These are phyloP conservation scores for Yamadazyma phyllophila DNA, from an alignment of 805 yeast species.

Conservation along the genomic window DNA sequence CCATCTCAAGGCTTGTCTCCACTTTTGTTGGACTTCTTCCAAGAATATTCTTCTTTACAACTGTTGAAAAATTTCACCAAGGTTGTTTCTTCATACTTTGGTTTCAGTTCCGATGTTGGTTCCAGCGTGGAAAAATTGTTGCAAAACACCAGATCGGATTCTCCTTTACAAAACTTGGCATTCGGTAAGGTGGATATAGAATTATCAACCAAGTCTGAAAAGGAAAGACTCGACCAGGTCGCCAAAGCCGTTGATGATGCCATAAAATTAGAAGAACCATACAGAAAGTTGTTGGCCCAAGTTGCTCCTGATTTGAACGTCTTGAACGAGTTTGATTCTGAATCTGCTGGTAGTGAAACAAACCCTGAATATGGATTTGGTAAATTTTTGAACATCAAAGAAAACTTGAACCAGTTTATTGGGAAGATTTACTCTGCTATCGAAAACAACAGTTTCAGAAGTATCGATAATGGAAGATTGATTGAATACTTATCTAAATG, in stretches of 20 bases:
- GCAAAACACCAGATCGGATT: conserved; percentile 47
- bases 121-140: conserved; percentile 39
- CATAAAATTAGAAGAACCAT: conserved; percentile 65
- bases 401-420: conserved; percentile 47
- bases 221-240: conserved; percentile 18
- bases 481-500: conserved; percentile 65
- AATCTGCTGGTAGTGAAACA: conserved; percentile 41
- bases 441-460: conserved; percentile 42
- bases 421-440: conserved; percentile 46
- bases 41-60: conserved; percentile 49
- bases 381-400: conserved; percentile 56
- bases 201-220: conserved; percentile 27
- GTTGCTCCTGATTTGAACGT: conserved; percentile 47
- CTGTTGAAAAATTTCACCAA: conserved; percentile 47
- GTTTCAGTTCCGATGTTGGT: conserved; percentile 44
- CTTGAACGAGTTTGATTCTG: conserved; percentile 55
- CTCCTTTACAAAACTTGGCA: conserved; percentile 61
- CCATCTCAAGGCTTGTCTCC: conserved; percentile 53
- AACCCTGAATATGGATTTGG: conserved; percentile 92
- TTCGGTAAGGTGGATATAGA: conserved; percentile 48
- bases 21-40: conserved; percentile 71
- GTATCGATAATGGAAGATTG: conserved; percentile 46
- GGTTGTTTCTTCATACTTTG: conserved; percentile 55
- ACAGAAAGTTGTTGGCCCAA: conserved; percentile 71
- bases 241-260: conserved; percentile 46